These are phyloP conservation scores for Quercus bicolor DNA, from an alignment of 306 rosid genomes.

Conservation along the genomic window DNA sequence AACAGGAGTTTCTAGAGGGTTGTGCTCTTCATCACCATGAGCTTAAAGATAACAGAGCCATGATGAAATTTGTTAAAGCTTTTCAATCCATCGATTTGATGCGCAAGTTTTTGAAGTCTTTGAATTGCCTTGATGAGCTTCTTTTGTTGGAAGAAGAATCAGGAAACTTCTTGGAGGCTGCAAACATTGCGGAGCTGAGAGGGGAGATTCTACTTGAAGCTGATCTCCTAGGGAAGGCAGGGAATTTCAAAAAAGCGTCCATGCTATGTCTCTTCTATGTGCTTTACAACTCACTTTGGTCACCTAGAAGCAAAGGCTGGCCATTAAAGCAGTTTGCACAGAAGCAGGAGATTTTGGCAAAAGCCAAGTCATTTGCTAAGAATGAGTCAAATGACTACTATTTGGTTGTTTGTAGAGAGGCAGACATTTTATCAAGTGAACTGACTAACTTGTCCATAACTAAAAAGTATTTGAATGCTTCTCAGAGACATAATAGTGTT, in stretches of 20 bases:
- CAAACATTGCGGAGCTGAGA: slow-evolving; percentile 45
- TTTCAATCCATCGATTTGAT: slow-evolving; percentile 46
- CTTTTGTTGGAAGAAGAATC: slow-evolving; percentile 59
- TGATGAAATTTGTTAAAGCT: slow-evolving; percentile 73
- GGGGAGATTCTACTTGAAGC: slow-evolving; percentile 43
- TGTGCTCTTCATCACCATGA: slow-evolving; percentile 56
- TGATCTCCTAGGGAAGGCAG: slow-evolving; percentile 56
- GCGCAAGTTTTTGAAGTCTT: slow-evolving; percentile 49
- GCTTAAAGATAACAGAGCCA: slow-evolving; percentile 41
- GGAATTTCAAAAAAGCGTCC: slow-evolving; percentile 46
- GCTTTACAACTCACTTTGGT: slow-evolving; percentile 63
- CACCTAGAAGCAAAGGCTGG: slow-evolving; percentile 62
- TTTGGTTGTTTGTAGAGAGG: slow-evolving; percentile 43
- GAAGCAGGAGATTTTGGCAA: slow-evolving; percentile 45
- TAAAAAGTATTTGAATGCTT: slow-evolving; percentile 31
- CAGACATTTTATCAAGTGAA: slow-evolving; percentile 38
- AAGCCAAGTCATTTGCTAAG: slow-evolving; percentile 47
- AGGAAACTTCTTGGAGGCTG: slow-evolving; percentile 65
- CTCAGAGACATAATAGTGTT: slow-evolving; percentile 31
- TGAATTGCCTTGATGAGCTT: slow-evolving; percentile 52
- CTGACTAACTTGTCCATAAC: slow-evolving; percentile 6
- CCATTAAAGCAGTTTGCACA: slow-evolving; percentile 48
- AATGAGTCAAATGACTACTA: slow-evolving; percentile 26
- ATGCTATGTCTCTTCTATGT: slow-evolving; percentile 39
- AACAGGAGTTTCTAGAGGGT: slow-evolving; percentile 52